A percentile compares a stretch with the other conserved stretches of the same genome.
phyloP scores from a whole-genome alignment of 768 basidiomycete genomes.

The Trametes gibbosa region DNA sequence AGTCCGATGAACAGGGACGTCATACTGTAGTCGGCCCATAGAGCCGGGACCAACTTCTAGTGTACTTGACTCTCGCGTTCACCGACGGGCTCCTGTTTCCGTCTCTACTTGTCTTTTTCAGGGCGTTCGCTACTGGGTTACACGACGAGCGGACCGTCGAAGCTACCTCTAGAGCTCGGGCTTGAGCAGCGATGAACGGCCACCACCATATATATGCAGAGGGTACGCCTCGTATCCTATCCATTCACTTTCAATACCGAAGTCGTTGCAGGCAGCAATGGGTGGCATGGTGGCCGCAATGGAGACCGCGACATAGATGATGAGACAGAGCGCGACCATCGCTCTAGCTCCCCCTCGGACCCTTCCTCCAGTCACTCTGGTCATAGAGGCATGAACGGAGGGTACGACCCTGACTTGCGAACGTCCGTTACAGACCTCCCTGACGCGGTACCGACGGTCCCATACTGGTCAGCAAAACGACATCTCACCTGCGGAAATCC shows the following conservation, averaged over 20 bases:
- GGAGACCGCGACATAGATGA: constrained; percentile 26
- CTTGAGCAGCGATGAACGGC: constrained; percentile 11
- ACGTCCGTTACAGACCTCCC: constrained; percentile 31
- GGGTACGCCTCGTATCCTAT: constrained; percentile 9
- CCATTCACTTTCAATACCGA: background rate
- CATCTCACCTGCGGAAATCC: constrained; percentile 91
- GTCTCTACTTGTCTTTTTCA: background rate
- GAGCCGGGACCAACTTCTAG: constrained; percentile 5
- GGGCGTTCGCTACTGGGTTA: background rate
- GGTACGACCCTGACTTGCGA: constrained; percentile 29
- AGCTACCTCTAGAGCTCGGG: background rate
- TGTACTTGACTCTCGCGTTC: constrained; percentile 1
- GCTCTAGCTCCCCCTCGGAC: constrained; percentile 30
- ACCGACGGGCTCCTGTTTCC: background rate
- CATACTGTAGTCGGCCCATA: background rate
- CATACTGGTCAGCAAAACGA: constrained; percentile 85
- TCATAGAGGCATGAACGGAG: constrained; percentile 23
- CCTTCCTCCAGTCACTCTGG: constrained; percentile 28
- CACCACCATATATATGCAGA: constrained; percentile 10
- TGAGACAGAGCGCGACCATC: constrained; percentile 33
- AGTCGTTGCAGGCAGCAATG: constrained; percentile 7
- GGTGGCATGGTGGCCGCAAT: constrained; percentile 1
- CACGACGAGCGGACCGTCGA: background rate
- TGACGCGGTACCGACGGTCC: constrained; percentile 57
- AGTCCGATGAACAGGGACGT: background rate